A percentile compares a stretch with the other conserved stretches of the same genome.
Evolutionary conservation across 495 filamentous ascomycete genomes (phyloP).

Genomic region (Xylona heveae): DNA sequence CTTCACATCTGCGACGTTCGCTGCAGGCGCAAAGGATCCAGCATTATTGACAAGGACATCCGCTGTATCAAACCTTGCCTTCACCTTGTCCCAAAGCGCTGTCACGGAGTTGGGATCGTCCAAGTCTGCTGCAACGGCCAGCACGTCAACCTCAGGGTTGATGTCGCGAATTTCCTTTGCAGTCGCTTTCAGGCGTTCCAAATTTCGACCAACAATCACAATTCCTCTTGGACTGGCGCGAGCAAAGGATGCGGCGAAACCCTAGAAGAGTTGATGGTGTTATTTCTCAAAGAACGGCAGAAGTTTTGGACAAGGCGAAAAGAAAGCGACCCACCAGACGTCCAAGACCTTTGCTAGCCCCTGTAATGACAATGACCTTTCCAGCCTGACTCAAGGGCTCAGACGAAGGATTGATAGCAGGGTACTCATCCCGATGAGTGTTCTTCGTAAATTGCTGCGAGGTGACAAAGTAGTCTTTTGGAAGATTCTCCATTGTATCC

Average conservation of each 20-base stretch:
- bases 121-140: constrained; percentile 3
- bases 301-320: too few species aligned
- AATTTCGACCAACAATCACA: constrained; percentile 1
- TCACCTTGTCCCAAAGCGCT: constrained; percentile 5
- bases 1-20: constrained; percentile 2
- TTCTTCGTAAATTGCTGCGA: constrained; percentile 9
- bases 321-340: not conserved
- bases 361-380: constrained; percentile 21
- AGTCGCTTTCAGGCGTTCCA: not conserved
- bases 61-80: constrained; percentile 5
- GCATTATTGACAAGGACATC: constrained; percentile 9
- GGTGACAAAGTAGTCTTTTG: constrained; percentile 5
- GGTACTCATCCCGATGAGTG: constrained; percentile 14
- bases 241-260: not conserved
- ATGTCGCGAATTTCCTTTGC: constrained; percentile 3
- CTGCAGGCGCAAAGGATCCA: constrained; percentile 2
- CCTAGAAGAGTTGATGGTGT: not conserved
- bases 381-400: constrained; percentile 15
- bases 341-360: constrained; percentile 18
- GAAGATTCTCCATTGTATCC: too few species aligned
- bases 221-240: constrained; percentile 1
- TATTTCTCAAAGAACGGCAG: not conserved
- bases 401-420: constrained; percentile 15
- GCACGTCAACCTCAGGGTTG: constrained; percentile 4
- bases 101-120: constrained; percentile 3